A percentile compares a stretch with the other conserved stretches of the same genome.
These are phyloP conservation scores for Suillus decipiens DNA, from an alignment of 768 basidiomycete genomes.

Conservation along the genomic window DNA sequence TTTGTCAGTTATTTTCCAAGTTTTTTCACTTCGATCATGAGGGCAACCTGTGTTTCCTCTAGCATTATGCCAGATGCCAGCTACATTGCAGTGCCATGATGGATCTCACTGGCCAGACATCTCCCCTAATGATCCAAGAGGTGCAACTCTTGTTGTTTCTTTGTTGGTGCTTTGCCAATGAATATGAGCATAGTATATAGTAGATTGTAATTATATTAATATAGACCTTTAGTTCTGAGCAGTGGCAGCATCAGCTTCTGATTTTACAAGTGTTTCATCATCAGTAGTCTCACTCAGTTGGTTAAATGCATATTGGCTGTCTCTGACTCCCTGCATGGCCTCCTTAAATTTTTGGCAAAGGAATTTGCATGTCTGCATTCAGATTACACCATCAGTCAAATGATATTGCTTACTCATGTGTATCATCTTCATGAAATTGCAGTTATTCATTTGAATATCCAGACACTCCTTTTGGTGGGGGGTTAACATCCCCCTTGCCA, in stretches of 20 bases:
- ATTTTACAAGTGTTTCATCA: not conserved
- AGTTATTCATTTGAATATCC: too few species aligned
- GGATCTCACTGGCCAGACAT: not conserved
- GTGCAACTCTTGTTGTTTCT: not conserved
- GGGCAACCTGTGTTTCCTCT: not conserved
- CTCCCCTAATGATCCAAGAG: not conserved
- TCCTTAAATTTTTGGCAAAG: slow-evolving; percentile 3
- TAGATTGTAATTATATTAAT: not conserved
- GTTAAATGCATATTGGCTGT: not conserved
- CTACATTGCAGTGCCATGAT: not conserved
- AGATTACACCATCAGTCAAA: not conserved
- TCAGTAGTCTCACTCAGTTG: not conserved
- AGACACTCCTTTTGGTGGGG: too few species aligned
- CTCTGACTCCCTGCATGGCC: not conserved
- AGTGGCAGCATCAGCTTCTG: not conserved
- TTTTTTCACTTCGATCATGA: not conserved
- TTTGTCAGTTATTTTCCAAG: too few species aligned
- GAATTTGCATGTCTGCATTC: not conserved
- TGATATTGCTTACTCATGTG: slow-evolving; percentile 12
- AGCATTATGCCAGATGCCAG: not conserved
- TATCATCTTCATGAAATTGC: slow-evolving; percentile 19
- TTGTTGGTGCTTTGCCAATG: not conserved
- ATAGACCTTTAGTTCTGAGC: slow-evolving; percentile 5
- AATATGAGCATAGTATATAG: not conserved
- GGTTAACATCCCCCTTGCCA: too few species aligned